A percentile compares a stretch with the other conserved stretches of the same genome.
Conservation (phyloP, 2,329 filamentous ascomycete genomes). For the Alternaria sp. region DNA sequence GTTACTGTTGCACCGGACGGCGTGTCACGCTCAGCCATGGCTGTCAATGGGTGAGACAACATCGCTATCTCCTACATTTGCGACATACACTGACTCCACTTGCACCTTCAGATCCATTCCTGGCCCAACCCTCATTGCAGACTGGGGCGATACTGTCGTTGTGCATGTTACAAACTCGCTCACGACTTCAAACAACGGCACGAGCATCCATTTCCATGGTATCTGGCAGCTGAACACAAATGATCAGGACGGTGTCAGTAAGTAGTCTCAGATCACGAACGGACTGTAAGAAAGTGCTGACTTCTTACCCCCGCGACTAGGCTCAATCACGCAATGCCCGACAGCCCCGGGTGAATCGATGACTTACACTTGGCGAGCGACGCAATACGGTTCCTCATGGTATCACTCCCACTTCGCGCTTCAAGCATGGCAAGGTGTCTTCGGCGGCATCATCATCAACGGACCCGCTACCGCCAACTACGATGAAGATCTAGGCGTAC, state of each 20-base stretch:
- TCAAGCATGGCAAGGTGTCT: conserved; percentile 54
- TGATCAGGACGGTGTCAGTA: conserved; percentile 39
- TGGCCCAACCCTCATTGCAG: conserved; percentile 55
- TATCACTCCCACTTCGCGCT: conserved; percentile 55
- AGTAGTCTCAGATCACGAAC: neutral
- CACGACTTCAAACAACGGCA: conserved; percentile 39
- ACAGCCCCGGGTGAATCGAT: conserved; percentile 32
- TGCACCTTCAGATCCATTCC: conserved; percentile 41
- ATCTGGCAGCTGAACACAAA: conserved; percentile 45
- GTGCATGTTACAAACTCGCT: conserved; percentile 50
- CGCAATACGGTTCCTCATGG: conserved; percentile 54
- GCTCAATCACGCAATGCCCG: conserved; percentile 47
- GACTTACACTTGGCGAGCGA: conserved; percentile 49
- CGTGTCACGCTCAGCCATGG: conserved; percentile 51
- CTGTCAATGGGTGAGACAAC: conserved; percentile 49
- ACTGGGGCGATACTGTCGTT: conserved; percentile 52
- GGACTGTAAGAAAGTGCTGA: neutral
- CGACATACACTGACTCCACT: neutral
- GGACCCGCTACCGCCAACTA: conserved; percentile 53
- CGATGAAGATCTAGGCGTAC: conserved; percentile 55
- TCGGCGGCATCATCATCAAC: conserved; percentile 54
- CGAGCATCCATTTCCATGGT: conserved; percentile 46
- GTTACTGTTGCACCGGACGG: conserved; percentile 63
- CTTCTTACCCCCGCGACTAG: neutral
- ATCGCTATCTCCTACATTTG: too few species aligned